Base-by-base conservation (phyloP, 2,329 filamentous ascomycete genomes). In the Pseudogymnoascus sp. region DNA sequence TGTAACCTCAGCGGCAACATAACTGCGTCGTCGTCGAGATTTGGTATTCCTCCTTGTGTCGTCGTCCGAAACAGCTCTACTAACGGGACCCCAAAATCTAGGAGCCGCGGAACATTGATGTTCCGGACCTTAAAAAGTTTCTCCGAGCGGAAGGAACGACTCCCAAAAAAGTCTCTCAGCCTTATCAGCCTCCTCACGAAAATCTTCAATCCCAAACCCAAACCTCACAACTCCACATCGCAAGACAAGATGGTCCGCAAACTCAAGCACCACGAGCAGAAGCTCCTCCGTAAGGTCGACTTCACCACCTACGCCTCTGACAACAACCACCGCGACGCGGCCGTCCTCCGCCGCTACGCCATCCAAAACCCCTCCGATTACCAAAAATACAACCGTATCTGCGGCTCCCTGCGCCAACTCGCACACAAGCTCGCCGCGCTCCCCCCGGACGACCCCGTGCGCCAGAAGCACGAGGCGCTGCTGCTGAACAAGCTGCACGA, bases 191-290 rank as follows among this genome's bases (percentile, higher is more conserved):
- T 52, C 45, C 45, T 52, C 45, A 52, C 45, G 45, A 52, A 52
- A 52, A 52, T 52, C 45, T 52, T 52, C 26, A 52, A 52, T 10
- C 26, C 43, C 10, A 49, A 2, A 2, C 19, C 19, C 8, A 43
- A 21, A 23, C 39, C 19, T 43, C 39, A 37, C 35, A 37, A 33
- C 31, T 33, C 14, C 14, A 37, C 35, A 37, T 37, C 35, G 35
- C 45, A 16, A 38, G 33, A 39, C 58, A 39, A 52, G 23, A 97
- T 97, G 94, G 91, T 96, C 69, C 89, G 94, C 70, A 92, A 96
- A 80, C 86, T 99, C 73, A 97, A 97, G 78, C 85, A 96, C 78
- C 93, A 97, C 78, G 94, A 99, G 86, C 86, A 94, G 74, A 95
- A 94, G 83, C 89, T 97, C 73, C 85, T 97, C 68, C 82, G 83